Conservation (phyloP, 352 stramenopile species). For the Phytophthora multivora region DNA sequence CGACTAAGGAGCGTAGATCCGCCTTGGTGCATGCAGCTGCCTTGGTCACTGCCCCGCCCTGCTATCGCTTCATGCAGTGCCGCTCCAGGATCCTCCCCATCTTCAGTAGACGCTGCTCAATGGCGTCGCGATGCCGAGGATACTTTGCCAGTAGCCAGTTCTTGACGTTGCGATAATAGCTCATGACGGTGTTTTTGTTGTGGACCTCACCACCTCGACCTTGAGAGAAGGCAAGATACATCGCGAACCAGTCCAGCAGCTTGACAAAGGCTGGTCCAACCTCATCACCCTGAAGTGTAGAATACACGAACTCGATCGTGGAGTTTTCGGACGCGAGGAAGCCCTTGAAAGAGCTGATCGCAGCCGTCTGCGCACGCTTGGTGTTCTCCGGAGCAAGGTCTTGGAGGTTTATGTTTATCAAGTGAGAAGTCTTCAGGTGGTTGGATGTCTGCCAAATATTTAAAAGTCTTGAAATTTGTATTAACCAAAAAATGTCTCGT, state of each 20-base stretch:
- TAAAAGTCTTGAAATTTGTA: no score
- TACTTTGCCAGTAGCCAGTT: not conserved
- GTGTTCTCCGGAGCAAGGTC: no score
- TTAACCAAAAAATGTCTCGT: no score
- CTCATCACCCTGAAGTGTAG: no score
- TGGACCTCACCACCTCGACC: not conserved
- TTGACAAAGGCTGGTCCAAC: no score
- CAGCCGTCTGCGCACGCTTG: no score
- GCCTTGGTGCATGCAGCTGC: conserved; percentile 2
- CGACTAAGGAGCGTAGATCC: not conserved
- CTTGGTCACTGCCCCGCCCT: not conserved
- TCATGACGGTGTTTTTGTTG: conserved; percentile 1
- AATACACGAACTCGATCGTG: no score
- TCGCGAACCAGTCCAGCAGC: not conserved
- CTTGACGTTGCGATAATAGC: not conserved
- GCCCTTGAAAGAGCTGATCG: no score
- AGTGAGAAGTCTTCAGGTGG: no score
- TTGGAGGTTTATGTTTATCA: no score
- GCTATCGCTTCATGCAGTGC: not conserved
- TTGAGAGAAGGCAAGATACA: not conserved
- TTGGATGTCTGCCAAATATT: no score
- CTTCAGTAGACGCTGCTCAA: not conserved
- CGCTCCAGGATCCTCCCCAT: conserved; percentile 1
- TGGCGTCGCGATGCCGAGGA: not conserved
- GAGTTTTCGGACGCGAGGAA: no score